Evolutionary conservation across 2,329 filamentous ascomycete species (phyloP).

Genomic region (Diaporthe eres): DNA sequence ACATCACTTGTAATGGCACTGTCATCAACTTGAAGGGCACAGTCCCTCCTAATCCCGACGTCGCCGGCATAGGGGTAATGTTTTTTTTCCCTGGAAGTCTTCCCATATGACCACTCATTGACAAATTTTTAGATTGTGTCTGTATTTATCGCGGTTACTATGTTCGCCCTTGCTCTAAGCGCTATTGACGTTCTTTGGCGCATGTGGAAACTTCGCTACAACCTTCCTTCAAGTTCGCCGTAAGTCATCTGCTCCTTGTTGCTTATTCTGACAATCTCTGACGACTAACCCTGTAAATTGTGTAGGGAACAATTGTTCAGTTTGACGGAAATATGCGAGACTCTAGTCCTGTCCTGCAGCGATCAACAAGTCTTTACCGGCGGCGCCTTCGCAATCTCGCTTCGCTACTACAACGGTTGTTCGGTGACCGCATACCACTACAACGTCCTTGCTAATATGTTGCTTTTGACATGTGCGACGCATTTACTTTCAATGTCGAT

Average conservation of each 20-base stretch:
- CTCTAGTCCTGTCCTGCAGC: constrained; percentile 51
- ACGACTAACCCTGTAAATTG: background rate
- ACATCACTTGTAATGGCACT: background rate
- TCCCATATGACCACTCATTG: background rate
- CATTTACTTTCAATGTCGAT: constrained; percentile 53
- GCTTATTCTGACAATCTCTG: background rate
- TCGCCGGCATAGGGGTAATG: constrained; percentile 9
- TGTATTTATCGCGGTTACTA: background rate
- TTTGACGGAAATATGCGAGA: constrained; percentile 50
- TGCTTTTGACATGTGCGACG: constrained; percentile 54
- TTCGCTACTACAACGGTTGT: constrained; percentile 53
- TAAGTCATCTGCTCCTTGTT: background rate
- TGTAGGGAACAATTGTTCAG: constrained; percentile 22
- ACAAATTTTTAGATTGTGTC: background rate
- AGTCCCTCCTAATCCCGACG: constrained; percentile 1
- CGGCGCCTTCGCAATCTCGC: constrained; percentile 52
- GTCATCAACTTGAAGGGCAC: background rate
- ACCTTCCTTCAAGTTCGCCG: background rate
- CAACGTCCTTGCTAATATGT: constrained; percentile 53
- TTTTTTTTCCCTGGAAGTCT: background rate
- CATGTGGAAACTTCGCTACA: background rate
- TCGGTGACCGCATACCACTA: constrained; percentile 55
- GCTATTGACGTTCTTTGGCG: constrained; percentile 12
- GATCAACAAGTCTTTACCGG: constrained; percentile 57
- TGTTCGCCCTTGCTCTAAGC: background rate